Evolutionary conservation across 2,329 filamentous ascomycete species (phyloP).

Genomic region (Alternaria sp.): DNA sequence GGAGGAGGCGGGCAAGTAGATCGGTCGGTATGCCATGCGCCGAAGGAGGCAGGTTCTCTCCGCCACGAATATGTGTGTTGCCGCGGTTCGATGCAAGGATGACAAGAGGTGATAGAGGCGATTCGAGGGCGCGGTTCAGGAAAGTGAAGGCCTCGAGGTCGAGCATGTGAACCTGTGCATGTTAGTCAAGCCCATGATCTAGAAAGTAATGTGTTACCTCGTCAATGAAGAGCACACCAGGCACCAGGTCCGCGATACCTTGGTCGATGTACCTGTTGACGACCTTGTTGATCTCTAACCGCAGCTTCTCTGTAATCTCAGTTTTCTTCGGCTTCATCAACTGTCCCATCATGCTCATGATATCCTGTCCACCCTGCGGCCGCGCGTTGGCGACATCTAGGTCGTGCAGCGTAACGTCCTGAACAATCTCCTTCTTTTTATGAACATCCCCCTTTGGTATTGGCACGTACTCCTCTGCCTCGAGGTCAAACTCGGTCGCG

Average conservation of each 20-base stretch:
- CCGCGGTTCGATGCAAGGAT: slow-evolving; percentile 97
- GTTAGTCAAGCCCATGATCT: slow-evolving; percentile 25
- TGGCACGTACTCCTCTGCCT: slow-evolving; percentile 98
- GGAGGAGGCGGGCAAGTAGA: slow-evolving; percentile 90
- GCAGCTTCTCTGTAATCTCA: slow-evolving; percentile 97
- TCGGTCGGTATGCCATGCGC: slow-evolving; percentile 95
- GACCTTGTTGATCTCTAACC: slow-evolving; percentile 97
- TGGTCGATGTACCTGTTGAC: slow-evolving; percentile 99
- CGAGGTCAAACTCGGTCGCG: slow-evolving; percentile 96
- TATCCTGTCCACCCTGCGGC: slow-evolving; percentile 96
- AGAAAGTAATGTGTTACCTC: slow-evolving; percentile 69
- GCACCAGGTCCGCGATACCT: slow-evolving; percentile 96
- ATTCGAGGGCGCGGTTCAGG: slow-evolving; percentile 97
- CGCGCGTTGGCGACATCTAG: slow-evolving; percentile 94
- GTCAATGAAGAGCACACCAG: slow-evolving; percentile 97
- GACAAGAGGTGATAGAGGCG: slow-evolving; percentile 92
- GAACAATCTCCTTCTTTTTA: slow-evolving; percentile 99
- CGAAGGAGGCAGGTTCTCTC: slow-evolving; percentile 69
- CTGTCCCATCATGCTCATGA: slow-evolving; percentile 99
- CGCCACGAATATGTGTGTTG: slow-evolving; percentile 88
- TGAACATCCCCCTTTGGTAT: slow-evolving; percentile 99
- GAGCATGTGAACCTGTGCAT: slow-evolving; percentile 89
- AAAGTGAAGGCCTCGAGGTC: slow-evolving; percentile 99
- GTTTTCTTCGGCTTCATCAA: slow-evolving; percentile 99
- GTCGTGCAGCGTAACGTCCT: slow-evolving; percentile 97